Base-by-base conservation (phyloP, 345 rosid genomes). In the Leavenworthia alabamica region DNA sequence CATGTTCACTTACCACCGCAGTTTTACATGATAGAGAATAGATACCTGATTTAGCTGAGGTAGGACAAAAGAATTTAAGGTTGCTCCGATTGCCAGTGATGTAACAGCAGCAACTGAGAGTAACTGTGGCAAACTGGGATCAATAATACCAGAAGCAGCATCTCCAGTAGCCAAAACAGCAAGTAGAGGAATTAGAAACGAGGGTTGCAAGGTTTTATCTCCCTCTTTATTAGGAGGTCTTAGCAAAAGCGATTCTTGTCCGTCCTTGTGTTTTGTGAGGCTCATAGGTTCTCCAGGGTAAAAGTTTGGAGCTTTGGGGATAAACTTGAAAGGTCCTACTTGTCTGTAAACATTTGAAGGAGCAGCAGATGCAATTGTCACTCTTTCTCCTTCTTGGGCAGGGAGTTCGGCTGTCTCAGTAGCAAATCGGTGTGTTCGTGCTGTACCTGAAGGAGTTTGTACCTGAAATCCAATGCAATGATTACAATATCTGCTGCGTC, bases 301-400 rank as follows among this genome's bases (percentile, higher is more conserved):
- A 51, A 78, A 71, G 49, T 82, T 84, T 68, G 83, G 82, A 33
- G 82, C 76, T 77, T 85, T 93, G n/a, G 97, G 86, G 66, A 65
- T 80, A 66, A 93, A 84, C 44, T 82, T 84, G 54, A 93, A 79
- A 16, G 94, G 99, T 11, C 97, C 99, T 9, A 85, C 78, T 65
- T 79, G 86, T 74, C 91, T 80, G 49, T 81, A 87, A 61, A 81
- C 76, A 75, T 75, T 74, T 26, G 82, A 74, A 59, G 97, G 97
- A 55, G 93, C 87, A 66, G 97, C 90, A 39, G 88, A 89, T 66
- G 84, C 79, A 79, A 89, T 70, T 35, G 99, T 89, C 60, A 87
- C 96, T 68, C 97, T 85, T 79, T 93, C 94, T 66, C 96, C 90
- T 71, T 83, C 86, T 74, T 87, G 96, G n/a, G 97, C 94, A 48